Evolutionary conservation across 345 rosid genomes (phyloP).

Genomic region (Salix purpurea): DNA sequence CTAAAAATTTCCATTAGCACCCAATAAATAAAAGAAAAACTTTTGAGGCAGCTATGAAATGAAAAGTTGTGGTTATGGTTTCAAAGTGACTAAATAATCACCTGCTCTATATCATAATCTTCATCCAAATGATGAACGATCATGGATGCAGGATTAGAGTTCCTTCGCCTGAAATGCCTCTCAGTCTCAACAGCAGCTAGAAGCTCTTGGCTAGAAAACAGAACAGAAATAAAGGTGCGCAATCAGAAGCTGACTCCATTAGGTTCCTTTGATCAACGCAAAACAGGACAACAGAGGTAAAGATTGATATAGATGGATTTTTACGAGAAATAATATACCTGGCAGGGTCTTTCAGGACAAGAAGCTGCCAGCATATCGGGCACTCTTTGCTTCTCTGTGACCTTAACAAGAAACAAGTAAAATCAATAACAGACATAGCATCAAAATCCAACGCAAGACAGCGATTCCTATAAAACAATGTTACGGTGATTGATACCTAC

Average conservation of each 20-base stretch:
- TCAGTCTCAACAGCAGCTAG: constrained; percentile 62
- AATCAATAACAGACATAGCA: neutral
- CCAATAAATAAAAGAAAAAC: neutral
- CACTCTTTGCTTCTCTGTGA: constrained; percentile 95
- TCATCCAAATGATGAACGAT: constrained; percentile 27
- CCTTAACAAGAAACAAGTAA: constrained; percentile 42
- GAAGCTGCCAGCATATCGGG: constrained; percentile 82
- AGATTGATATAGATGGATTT: neutral
- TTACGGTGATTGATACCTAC: constrained; percentile 23
- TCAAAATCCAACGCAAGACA: neutral
- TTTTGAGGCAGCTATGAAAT: neutral
- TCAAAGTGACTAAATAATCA: constrained; percentile 22
- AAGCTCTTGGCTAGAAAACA: constrained; percentile 70
- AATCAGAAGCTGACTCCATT: constrained; percentile 7
- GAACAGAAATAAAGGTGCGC: neutral
- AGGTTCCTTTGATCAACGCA: constrained; percentile 9
- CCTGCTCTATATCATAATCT: constrained; percentile 50
- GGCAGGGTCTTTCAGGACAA: constrained; percentile 61
- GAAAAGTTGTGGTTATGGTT: neutral
- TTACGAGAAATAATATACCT: constrained; percentile 35
- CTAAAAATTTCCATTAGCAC: constrained; percentile 27
- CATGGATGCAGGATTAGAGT: constrained; percentile 26
- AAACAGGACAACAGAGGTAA: neutral
- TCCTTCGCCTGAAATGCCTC: constrained; percentile 47
- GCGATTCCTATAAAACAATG: neutral